Evolutionary conservation across 768 basidiomycete genomes (phyloP).

Genomic region (Tulasnella sp.): DNA sequence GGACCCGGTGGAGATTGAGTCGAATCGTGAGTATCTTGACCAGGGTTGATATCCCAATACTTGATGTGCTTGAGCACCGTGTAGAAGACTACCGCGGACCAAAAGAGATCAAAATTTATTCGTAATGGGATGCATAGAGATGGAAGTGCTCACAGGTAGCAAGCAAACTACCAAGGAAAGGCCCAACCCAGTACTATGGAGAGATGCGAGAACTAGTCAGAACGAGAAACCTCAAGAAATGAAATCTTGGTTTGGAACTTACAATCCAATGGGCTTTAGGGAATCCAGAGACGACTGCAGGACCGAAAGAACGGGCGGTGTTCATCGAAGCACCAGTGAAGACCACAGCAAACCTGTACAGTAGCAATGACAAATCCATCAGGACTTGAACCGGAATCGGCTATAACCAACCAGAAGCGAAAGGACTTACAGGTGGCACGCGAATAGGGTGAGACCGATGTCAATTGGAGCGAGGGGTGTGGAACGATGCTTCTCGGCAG

Average conservation of each 20-base stretch:
- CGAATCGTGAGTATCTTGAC: slow-evolving; percentile 35
- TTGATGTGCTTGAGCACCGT: slow-evolving; percentile 30
- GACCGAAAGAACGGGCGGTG: slow-evolving; percentile 58
- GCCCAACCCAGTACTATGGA: slow-evolving; percentile 59
- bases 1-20: slow-evolving; percentile 36
- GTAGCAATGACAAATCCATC: neutral
- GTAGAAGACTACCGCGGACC: slow-evolving; percentile 35
- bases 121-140: slow-evolving; percentile 33
- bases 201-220: neutral
- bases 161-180: slow-evolving; percentile 53
- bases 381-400: neutral
- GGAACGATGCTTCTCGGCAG: slow-evolving; percentile 54
- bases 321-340: slow-evolving; percentile 63
- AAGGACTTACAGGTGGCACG: slow-evolving; percentile 43
- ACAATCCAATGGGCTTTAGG: slow-evolving; percentile 52
- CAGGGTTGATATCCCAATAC: slow-evolving; percentile 47
- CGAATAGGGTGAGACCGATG: slow-evolving; percentile 55
- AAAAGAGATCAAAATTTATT: slow-evolving; percentile 33
- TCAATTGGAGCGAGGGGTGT: slow-evolving; percentile 61
- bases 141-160: slow-evolving; percentile 25
- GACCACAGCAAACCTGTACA: slow-evolving; percentile 39
- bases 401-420: neutral
- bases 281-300: slow-evolving; percentile 57
- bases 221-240: neutral
- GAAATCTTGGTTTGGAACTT: slow-evolving; percentile 25